Evolutionary conservation across 257 asterid species (phyloP).

Genomic region (Eucommia ulmoides): DNA sequence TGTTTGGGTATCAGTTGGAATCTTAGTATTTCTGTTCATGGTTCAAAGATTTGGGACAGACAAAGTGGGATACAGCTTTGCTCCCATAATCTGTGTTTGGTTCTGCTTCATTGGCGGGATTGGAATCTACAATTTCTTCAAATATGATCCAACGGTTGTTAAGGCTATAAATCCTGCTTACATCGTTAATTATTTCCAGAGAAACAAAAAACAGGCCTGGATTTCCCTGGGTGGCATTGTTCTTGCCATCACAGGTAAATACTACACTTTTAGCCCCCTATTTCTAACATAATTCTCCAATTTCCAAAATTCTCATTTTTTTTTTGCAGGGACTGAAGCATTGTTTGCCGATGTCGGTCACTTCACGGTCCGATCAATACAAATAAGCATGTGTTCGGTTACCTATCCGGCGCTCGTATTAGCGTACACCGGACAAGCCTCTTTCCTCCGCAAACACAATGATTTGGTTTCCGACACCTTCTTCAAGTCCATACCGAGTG

Average conservation of each 20-base stretch:
- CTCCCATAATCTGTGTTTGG: conserved; percentile 57
- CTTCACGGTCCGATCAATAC: conserved; percentile 44
- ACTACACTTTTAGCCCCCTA: no score
- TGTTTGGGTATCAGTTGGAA: conserved; percentile 39
- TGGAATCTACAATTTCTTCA: conserved; percentile 45
- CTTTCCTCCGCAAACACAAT: conserved; percentile 32
- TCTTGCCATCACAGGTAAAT: conserved; percentile 65
- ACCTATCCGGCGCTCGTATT: conserved; percentile 33
- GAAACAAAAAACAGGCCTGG: conserved; percentile 59
- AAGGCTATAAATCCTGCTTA: conserved; percentile 55
- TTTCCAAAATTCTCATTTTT: not conserved
- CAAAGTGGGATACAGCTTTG: conserved; percentile 64
- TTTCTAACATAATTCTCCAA: not conserved
- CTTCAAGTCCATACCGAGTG: conserved; percentile 18
- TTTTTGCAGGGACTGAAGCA: conserved; percentile 48
- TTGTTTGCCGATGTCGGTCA: conserved; percentile 64
- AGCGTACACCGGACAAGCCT: conserved; percentile 46
- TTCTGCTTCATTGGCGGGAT: conserved; percentile 31
- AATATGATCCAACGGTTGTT: conserved; percentile 28
- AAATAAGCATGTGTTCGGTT: conserved; percentile 36
- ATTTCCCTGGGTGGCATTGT: conserved; percentile 64
- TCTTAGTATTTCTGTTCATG: conserved; percentile 34
- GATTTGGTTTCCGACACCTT: conserved; percentile 20
- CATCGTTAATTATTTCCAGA: conserved; percentile 37
- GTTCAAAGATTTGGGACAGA: conserved; percentile 71